Percentiles rank a stretch among this genome's conserved stretches.
These are phyloP conservation scores for Psilocybe cyanescens DNA, from an alignment of 768 basidiomycete species.

Conservation along the genomic window DNA sequence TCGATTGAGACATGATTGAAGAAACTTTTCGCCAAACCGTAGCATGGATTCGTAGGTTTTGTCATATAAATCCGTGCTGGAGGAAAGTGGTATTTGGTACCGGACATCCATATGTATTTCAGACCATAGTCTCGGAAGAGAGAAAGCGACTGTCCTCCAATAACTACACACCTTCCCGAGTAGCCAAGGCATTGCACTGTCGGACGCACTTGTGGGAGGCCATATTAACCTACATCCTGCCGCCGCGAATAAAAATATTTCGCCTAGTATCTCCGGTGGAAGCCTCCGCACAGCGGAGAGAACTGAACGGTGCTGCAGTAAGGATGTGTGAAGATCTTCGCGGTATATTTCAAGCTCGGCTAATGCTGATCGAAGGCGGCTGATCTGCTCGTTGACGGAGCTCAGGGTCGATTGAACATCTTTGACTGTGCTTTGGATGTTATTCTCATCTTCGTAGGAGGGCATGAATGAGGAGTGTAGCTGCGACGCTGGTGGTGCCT, in stretches of 20 bases:
- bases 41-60: not conserved
- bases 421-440: conserved; percentile 12
- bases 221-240: conserved; percentile 16
- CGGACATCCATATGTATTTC: conserved; percentile 20
- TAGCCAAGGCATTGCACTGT: conserved; percentile 22
- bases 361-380: conserved; percentile 12
- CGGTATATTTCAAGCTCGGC: conserved; percentile 16
- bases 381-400: conserved; percentile 19
- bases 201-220: conserved; percentile 10
- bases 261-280: conserved; percentile 27
- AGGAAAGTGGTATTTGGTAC: not conserved
- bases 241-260: conserved; percentile 26
- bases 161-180: conserved; percentile 29
- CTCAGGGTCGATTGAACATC: conserved; percentile 8
- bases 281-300: conserved; percentile 25
- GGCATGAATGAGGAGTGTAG: conserved; percentile 24
- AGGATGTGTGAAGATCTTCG: conserved; percentile 4
- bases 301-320: conserved; percentile 17
- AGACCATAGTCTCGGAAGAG: conserved; percentile 28
- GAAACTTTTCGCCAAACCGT: conserved; percentile 13
- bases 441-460: conserved; percentile 15
- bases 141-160: conserved; percentile 26
- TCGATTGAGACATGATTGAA: conserved; percentile 24
- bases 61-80: not conserved
- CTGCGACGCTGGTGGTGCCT: not conserved